phyloP scores from a whole-genome alignment of 2,329 filamentous ascomycete species.

The Sporothrix schenckii region DNA sequence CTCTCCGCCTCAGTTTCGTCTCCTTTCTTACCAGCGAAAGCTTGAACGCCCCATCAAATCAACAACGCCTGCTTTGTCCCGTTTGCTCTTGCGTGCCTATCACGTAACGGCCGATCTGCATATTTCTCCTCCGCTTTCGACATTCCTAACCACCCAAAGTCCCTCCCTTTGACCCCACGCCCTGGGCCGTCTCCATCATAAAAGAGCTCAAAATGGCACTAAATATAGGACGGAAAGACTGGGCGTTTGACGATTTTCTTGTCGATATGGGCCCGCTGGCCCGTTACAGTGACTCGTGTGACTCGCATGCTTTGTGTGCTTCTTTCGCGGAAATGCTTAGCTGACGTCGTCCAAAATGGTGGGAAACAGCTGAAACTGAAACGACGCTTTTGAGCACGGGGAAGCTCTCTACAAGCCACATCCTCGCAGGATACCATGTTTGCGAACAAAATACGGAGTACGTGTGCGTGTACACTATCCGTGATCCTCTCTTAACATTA shows the following conservation, averaged over 20 bases:
- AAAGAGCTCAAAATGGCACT: slow-evolving; percentile 7
- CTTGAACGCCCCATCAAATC: no score
- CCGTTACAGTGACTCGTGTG: background rate
- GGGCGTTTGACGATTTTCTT: slow-evolving; percentile 16
- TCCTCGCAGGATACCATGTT: background rate
- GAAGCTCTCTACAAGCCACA: background rate
- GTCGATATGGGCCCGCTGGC: background rate
- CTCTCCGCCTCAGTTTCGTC: background rate
- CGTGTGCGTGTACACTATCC: background rate
- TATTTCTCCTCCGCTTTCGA: background rate
- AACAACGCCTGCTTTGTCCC: background rate
- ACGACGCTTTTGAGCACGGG: slow-evolving; percentile 18
- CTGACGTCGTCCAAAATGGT: background rate
- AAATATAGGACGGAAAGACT: slow-evolving; percentile 11
- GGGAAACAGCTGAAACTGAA: slow-evolving; percentile 19
- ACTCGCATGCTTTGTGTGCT: background rate
- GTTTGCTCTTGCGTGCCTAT: slow-evolving; percentile 7
- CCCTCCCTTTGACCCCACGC: background rate
- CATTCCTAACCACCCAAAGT: background rate
- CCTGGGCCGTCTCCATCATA: background rate
- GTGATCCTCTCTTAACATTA: background rate
- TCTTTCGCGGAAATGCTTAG: background rate
- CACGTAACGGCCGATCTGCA: slow-evolving; percentile 4
- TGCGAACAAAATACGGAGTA: background rate
- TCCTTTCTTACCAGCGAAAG: no score